These are phyloP conservation scores for Acanthamoeba castellanii DNA, from an alignment of 208 protist species.

Conservation along the genomic window DNA sequence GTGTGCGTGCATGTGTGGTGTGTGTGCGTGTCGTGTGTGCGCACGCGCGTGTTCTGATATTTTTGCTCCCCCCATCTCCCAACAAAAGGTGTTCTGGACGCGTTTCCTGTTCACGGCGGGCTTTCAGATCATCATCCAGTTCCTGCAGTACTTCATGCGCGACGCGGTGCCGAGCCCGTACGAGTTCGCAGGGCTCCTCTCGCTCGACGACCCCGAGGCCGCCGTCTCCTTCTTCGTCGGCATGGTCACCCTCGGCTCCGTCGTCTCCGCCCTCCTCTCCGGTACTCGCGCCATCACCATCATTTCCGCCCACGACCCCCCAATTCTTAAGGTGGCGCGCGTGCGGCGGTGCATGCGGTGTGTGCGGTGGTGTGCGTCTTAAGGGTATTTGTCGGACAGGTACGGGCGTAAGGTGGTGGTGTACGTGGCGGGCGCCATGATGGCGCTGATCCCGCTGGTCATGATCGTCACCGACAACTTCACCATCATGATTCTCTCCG, in stretches of 20 bases:
- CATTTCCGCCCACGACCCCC: too few relatives aligned
- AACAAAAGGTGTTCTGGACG: conserved; percentile 21
- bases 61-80: neutral
- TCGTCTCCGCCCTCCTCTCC: neutral
- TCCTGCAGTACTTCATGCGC: conserved; percentile 26
- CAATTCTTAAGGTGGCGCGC: too few relatives aligned
- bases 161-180: conserved; percentile 1
- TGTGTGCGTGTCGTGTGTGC: neutral
- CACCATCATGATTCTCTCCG: conserved; percentile 12
- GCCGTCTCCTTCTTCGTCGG: neutral
- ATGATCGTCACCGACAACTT: neutral
- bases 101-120: conserved; percentile 16
- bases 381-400: conserved; percentile 12
- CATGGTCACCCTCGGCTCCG: conserved; percentile 33
- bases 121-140: conserved; percentile 11
- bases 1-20: neutral
- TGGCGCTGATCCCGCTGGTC: neutral
- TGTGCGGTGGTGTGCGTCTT: neutral
- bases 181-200: neutral
- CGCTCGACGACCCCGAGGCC: conserved; percentile 44
- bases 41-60: neutral
- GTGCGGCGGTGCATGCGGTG: neutral
- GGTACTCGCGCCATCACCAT: too few relatives aligned
- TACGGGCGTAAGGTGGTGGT: conserved; percentile 35
- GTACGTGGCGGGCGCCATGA: neutral